Evolutionary conservation across 2,329 filamentous ascomycete genomes (phyloP).

Genomic region (Hypoxylon sp.): DNA sequence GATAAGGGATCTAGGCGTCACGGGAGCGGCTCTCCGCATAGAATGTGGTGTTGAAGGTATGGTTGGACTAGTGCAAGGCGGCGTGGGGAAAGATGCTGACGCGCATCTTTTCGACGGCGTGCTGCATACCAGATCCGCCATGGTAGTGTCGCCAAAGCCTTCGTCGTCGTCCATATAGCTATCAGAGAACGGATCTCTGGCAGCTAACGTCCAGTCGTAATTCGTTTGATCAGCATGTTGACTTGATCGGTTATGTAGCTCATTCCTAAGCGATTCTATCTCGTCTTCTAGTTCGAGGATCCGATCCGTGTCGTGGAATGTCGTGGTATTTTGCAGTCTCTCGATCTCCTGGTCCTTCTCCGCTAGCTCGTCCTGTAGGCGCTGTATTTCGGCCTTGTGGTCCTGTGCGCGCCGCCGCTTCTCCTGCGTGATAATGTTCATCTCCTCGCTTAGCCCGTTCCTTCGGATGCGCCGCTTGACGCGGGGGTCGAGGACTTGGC

Average conservation of each 20-base stretch:
- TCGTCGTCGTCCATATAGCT: constrained; percentile 60
- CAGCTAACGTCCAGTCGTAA: constrained; percentile 67
- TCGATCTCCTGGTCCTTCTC: constrained; percentile 68
- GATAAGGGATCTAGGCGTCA: constrained; percentile 52
- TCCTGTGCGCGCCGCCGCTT: constrained; percentile 59
- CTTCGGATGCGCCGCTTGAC: constrained; percentile 70
- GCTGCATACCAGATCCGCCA: constrained; percentile 66
- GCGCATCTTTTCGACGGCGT: constrained; percentile 61
- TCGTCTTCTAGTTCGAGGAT: constrained; percentile 58
- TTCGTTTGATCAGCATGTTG: constrained; percentile 37
- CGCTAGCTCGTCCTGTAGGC: constrained; percentile 64
- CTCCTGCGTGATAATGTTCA: constrained; percentile 66
- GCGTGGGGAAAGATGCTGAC: constrained; percentile 67
- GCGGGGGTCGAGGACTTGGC: constrained; percentile 66
- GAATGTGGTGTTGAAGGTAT: constrained; percentile 58
- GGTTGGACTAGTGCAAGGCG: constrained; percentile 66
- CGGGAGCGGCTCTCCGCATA: constrained; percentile 32
- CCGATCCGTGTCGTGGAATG: constrained; percentile 62
- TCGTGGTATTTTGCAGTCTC: constrained; percentile 65
- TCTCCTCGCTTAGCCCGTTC: constrained; percentile 71
- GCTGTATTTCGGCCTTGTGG: constrained; percentile 63
- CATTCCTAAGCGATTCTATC: constrained; percentile 53
- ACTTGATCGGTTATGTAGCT: constrained; percentile 47
- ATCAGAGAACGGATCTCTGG: constrained; percentile 63
- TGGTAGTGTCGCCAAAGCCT: constrained; percentile 65